Conservation (phyloP, 225 moss, liverwort and hornwort genomes). For the Sphagnum tenellum region DNA sequence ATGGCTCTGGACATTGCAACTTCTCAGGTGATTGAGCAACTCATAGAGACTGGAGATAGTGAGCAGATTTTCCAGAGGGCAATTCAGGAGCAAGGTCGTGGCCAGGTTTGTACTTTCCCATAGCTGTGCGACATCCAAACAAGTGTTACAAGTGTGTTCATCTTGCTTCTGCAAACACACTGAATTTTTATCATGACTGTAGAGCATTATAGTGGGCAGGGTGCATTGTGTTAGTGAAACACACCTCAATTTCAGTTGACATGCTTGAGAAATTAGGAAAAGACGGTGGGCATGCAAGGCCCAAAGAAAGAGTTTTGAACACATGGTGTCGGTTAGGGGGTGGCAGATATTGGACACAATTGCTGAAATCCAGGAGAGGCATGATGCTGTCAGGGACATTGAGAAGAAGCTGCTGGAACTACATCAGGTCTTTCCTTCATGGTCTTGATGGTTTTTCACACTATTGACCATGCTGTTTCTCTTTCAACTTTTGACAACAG, state of each 20-base stretch:
- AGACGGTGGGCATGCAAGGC: no score
- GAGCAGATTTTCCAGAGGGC: conserved; percentile 92
- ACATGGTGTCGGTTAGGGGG: not conserved
- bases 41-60: conserved; percentile 84
- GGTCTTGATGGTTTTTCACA: not conserved
- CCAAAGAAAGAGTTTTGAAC: no score
- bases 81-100: conserved; percentile 85
- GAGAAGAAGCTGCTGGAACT: conserved; percentile 87
- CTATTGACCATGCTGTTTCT: not conserved
- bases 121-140: not conserved
- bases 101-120: conserved; percentile 35
- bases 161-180: no score
- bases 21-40: conserved; percentile 59
- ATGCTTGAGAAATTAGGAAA: no score
- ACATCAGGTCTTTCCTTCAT: conserved; percentile 50
- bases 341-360: conserved; percentile 80
- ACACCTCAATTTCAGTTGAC: no score
- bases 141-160: no score
- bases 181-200: no score
- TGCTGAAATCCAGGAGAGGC: conserved; percentile 91
- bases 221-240: no score
- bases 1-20: not conserved
- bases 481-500: not conserved
- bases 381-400: conserved; percentile 79
- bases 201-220: no score